These are phyloP conservation scores for Tulasnella sp. DNA, from an alignment of 768 basidiomycete species.

Conservation along the genomic window DNA sequence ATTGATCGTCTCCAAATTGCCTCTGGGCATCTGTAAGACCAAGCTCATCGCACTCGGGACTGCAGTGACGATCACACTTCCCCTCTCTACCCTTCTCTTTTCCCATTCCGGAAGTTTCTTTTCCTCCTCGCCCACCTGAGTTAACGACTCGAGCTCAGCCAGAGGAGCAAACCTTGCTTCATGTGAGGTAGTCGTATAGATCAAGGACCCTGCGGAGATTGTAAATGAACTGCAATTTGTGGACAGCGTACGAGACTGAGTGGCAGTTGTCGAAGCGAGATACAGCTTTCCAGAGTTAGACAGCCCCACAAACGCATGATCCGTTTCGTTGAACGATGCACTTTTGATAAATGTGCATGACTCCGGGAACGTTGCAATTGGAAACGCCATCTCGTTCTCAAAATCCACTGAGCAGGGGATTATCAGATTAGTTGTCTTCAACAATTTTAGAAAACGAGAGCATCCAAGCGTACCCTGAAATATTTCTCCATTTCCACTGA, in stretches of 20 bases:
- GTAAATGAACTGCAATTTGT: constrained; percentile 49
- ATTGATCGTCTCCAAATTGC: constrained; percentile 90
- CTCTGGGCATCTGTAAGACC: constrained; percentile 94
- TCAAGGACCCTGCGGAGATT: constrained; percentile 53
- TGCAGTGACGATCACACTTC: constrained; percentile 75
- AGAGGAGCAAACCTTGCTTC: constrained; percentile 64
- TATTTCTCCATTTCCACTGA: constrained; percentile 19
- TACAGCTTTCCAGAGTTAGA: constrained; percentile 53
- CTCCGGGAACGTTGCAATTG: constrained; percentile 38
- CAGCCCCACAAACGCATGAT: constrained; percentile 46
- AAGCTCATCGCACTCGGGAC: constrained; percentile 80
- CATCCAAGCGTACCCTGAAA: constrained; percentile 18
- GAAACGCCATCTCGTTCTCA: constrained; percentile 19
- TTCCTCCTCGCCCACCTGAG: constrained; percentile 4
- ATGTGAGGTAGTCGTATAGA: constrained; percentile 76
- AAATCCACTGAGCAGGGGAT: constrained; percentile 17
- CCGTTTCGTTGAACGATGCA: constrained; percentile 19
- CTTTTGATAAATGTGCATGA: constrained; percentile 38
- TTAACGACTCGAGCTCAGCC: constrained; percentile 21
- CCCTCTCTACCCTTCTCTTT: constrained; percentile 73
- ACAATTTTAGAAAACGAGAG: background rate
- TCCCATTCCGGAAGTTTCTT: constrained; percentile 35
- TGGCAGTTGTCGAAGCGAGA: constrained; percentile 27
- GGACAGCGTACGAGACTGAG: constrained; percentile 22
- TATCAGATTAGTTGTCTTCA: background rate